These are phyloP conservation scores for Lecanosticta acicola DNA, from an alignment of 2,329 filamentous ascomycete genomes.

Conservation along the genomic window DNA sequence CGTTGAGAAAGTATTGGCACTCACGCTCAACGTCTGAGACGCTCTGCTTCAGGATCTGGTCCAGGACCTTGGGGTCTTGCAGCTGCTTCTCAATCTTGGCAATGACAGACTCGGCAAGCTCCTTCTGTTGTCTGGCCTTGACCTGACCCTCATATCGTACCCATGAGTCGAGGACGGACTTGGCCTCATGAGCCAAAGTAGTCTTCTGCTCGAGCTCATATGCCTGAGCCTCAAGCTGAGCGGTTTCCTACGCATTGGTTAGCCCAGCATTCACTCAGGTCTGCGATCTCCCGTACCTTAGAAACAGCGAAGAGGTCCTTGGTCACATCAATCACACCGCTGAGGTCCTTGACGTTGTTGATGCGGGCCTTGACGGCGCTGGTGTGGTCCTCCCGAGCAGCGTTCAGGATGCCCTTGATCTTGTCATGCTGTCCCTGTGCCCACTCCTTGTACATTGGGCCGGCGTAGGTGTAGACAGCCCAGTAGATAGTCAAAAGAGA, in stretches of 20 bases:
- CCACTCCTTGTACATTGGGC: conserved; percentile 88
- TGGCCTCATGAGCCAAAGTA: conserved; percentile 85
- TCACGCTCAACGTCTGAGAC: conserved; percentile 92
- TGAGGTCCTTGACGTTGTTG: conserved; percentile 88
- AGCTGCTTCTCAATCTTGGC: conserved; percentile 98
- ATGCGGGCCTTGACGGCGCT: conserved; percentile 92
- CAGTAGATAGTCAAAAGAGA: conserved; percentile 90
- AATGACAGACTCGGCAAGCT: conserved; percentile 88
- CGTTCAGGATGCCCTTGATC: conserved; percentile 92
- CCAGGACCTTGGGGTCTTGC: conserved; percentile 92
- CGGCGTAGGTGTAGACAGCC: conserved; percentile 86
- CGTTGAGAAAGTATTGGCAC: conserved; percentile 31
- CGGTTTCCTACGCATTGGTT: conserved; percentile 71
- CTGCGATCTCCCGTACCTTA: conserved; percentile 59
- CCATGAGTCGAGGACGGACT: conserved; percentile 94
- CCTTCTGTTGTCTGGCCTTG: conserved; percentile 96
- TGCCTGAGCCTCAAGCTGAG: conserved; percentile 87
- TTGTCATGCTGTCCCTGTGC: conserved; percentile 81
- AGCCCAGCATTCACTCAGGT: background rate
- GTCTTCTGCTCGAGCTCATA: conserved; percentile 98
- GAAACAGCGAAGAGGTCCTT: conserved; percentile 96
- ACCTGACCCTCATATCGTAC: conserved; percentile 97
- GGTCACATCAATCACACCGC: conserved; percentile 90
- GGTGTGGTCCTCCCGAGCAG: conserved; percentile 89
- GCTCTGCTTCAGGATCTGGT: conserved; percentile 97